phyloP scores from a whole-genome alignment of 1,284 basidiomycete genomes.

The Moesziomyces parantarcticus region DNA sequence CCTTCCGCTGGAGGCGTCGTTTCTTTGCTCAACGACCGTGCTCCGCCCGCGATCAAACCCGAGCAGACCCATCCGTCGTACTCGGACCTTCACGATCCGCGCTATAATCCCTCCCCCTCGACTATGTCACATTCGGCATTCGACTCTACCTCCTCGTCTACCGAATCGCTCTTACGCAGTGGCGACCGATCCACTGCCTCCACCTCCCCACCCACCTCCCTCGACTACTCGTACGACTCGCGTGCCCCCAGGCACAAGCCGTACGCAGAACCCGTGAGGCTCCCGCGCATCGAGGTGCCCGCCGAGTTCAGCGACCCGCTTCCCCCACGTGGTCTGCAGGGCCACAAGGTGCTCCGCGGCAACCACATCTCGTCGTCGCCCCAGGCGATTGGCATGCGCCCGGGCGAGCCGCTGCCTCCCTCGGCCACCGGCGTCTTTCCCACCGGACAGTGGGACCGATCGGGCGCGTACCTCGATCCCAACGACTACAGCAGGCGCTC shows the following conservation, averaged over 20 bases:
- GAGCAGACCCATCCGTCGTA: slow-evolving; percentile 19
- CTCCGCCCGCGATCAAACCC: slow-evolving; percentile 33
- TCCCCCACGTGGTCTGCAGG: slow-evolving; percentile 30
- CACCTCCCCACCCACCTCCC: slow-evolving; percentile 42
- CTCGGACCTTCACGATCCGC: slow-evolving; percentile 26
- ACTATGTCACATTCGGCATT: slow-evolving; percentile 40
- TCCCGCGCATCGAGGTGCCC: slow-evolving; percentile 46
- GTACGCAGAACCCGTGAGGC: slow-evolving; percentile 17
- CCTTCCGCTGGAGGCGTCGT: slow-evolving; percentile 54
- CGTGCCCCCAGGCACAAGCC: slow-evolving; percentile 15
- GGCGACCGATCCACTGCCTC: slow-evolving; percentile 51
- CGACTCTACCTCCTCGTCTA: slow-evolving; percentile 41
- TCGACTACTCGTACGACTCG: slow-evolving; percentile 38
- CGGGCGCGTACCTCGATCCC: slow-evolving; percentile 31
- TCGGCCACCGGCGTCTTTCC: slow-evolving; percentile 42
- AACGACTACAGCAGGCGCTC: slow-evolving; percentile 42
- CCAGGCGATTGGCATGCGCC: slow-evolving; percentile 15
- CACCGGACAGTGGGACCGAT: slow-evolving; percentile 45
- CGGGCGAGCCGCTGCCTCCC: slow-evolving; percentile 35
- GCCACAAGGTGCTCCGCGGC: slow-evolving; percentile 47
- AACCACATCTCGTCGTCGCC: slow-evolving; percentile 40
- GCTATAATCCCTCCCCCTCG: slow-evolving; percentile 17
- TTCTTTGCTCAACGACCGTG: slow-evolving; percentile 55
- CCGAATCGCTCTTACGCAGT: slow-evolving; percentile 47
- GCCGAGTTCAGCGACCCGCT: slow-evolving; percentile 14